Base-by-base conservation (phyloP, 2,329 filamentous ascomycete genomes). In the Microdochium trichocladiopsis region DNA sequence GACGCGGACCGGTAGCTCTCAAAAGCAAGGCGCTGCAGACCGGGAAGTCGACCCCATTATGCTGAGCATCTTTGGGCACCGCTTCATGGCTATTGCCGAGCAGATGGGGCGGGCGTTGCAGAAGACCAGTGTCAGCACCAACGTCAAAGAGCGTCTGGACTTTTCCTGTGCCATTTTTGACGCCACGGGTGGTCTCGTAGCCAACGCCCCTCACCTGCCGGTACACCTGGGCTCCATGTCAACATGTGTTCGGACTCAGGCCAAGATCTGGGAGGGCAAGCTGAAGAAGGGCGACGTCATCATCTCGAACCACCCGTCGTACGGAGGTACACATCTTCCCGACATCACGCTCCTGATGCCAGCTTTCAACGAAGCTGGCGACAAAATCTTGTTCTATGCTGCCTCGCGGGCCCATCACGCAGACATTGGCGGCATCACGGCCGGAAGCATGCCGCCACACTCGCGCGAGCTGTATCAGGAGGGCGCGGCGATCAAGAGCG, bases 31-130 rank as follows among this genome's bases (percentile, higher is more conserved):
- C 49, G 49, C 55, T 1, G 56, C 61, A 4, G 65, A 69, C 51
- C 61, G 66, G 45, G 78, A 83, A 52, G 83, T 89, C 1, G 86
- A 92, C 63, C 88, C 88, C 0, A 88, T 92, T 58, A 78, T 89
- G 70, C 76, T 93, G 2, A 87, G 83, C 61, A 87, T 93, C 53
- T 92, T 93, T 58, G 86, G 85, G 1, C 87, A 92, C 64, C 79
- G 88, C 8, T 93, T 93, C 69, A 93, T 92, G 88, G 84, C 86
- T 6, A 90, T 92, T 59, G 88, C 88, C 1, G 88, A 93, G 67
- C 88, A 92, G 63, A 92, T 93, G 88, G 88, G 88, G 1, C 74
- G 86, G 51, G 84, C 86, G 12, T 69, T 92, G 16, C 87, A 91
- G 62, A 92, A 91, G 72, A 91, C 87, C 0, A 88, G 84, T 63